These are phyloP conservation scores for Dioscorea cayenensis DNA, from an alignment of 116 monocot species.

Conservation along the genomic window DNA sequence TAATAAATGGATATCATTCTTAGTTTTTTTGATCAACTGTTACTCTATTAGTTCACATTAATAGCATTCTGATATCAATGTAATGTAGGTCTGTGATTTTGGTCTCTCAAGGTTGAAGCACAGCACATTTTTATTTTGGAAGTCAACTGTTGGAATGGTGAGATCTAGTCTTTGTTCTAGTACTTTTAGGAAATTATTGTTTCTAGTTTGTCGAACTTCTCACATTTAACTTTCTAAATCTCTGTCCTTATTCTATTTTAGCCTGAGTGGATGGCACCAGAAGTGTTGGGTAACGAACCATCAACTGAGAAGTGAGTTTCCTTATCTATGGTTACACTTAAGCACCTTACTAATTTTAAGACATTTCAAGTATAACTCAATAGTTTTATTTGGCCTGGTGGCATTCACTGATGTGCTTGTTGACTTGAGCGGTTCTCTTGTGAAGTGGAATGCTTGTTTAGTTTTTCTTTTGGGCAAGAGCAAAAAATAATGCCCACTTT, in stretches of 20 bases:
- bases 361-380: too few relatives aligned
- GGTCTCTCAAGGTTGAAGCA: slow-evolving; percentile 98
- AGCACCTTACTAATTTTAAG: not conserved
- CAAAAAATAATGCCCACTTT: too few relatives aligned
- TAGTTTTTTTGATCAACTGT: too few relatives aligned
- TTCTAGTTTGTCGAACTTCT: not conserved
- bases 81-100: slow-evolving; percentile 94
- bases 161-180: slow-evolving; percentile 10
- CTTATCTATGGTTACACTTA: not conserved
- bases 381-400: too few relatives aligned
- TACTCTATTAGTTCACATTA: too few relatives aligned
- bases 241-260: slow-evolving; percentile 16
- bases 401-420: too few relatives aligned
- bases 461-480: too few relatives aligned
- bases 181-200: not conserved
- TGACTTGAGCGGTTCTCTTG: too few relatives aligned
- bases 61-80: not conserved
- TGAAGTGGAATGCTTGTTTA: too few relatives aligned
- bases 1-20: too few relatives aligned
- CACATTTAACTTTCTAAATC: slow-evolving; percentile 3
- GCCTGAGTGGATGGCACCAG: slow-evolving; percentile 99
- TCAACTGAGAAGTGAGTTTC: slow-evolving; percentile 94
- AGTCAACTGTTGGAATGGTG: slow-evolving; percentile 97
- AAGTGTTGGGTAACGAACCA: slow-evolving; percentile 91
- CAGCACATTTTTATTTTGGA: slow-evolving; percentile 80